Evolutionary conservation across 164 flowering plant species (phyloP).

Genomic region (Chloranthus sessilifolius): DNA sequence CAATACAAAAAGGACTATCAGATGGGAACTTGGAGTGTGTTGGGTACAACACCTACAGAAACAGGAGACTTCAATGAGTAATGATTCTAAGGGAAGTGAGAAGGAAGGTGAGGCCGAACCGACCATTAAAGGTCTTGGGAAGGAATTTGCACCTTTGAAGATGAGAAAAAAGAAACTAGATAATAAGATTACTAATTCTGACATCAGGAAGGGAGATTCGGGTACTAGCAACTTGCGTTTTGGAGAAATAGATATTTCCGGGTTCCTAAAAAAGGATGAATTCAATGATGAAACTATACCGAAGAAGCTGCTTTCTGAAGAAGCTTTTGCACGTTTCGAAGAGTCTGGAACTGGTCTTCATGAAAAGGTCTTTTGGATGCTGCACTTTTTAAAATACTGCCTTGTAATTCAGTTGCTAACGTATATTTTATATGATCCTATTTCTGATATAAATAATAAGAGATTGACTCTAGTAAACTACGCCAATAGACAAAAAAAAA

Average conservation of each 20-base stretch:
- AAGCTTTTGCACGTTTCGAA: constrained; percentile 62
- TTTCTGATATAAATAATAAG: too few species aligned
- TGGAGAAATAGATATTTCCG: constrained; percentile 14
- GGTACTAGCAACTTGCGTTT: constrained; percentile 4
- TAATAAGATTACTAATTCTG: constrained; percentile 16
- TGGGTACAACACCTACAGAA: constrained; percentile 89
- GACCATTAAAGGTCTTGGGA: constrained; percentile 80
- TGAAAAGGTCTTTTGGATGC: constrained; percentile 51
- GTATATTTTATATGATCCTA: too few species aligned
- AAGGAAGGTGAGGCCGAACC: constrained; percentile 31
- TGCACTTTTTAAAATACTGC: background rate
- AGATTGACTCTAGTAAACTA: too few species aligned
- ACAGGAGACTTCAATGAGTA: constrained; percentile 39
- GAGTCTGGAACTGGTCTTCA: constrained; percentile 79
- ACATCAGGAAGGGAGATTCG: constrained; percentile 21
- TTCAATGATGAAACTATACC: constrained; percentile 30
- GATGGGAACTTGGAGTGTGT: constrained; percentile 95
- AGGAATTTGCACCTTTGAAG: constrained; percentile 69
- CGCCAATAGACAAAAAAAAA: too few species aligned
- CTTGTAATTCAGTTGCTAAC: constrained; percentile 3
- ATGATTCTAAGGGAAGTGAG: constrained; percentile 17
- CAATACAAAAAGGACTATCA: constrained; percentile 31
- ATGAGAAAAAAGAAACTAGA: constrained; percentile 49
- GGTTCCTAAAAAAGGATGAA: constrained; percentile 24
- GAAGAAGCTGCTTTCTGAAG: constrained; percentile 52